Base-by-base conservation (phyloP, 257 asterid genomes). In the Ilex asprella region DNA sequence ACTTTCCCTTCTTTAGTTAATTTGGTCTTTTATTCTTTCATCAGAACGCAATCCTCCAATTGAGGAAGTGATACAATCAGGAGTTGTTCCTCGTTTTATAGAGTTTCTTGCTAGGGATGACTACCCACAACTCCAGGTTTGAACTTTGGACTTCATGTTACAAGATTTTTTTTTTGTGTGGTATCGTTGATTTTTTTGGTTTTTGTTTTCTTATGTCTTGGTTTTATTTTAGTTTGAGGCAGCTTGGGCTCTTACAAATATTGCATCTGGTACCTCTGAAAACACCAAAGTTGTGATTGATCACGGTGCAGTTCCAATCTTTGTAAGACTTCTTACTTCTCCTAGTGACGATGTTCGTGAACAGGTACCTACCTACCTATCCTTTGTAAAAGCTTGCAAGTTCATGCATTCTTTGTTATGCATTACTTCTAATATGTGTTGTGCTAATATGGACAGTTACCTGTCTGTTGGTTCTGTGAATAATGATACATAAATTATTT, bases 161-260 rank as follows among this genome's bases (percentile, higher is more conserved):
- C 2, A 2, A 1, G 8, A 35, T 35, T 10, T 31, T 15, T 62
- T 58, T 52, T 35, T 15, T 47, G 8, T 10, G 12, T 31, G 6
- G 51, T 55, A 47, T 64, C 27, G 30, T 10, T 30, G 65, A 10
- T 50, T 3, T 2, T 10, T 53, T 6, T n/a, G 9, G 64, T 43
- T 14, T 27, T 8, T 39, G 31, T 16, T 51, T 9, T 27, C 16
- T 8, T 43, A 1, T 41, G 49, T 44, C 10, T 1, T 27, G 55
- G 61, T 47, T n/a, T 16, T 59, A 10, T 32, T 68, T 6, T 71
- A 90, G 97, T 87, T 90, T 69, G 97, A 89, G 81, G 97, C 97
- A 32, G 95, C 97, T 58, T 89, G 97, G 97, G 97, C 97, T 30
- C 88, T 89, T 73, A 90, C 97, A 6, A 90, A 90, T 74, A 83